Conservation (phyloP, 2,329 filamentous ascomycete species). For the Ramularia endophylla region DNA sequence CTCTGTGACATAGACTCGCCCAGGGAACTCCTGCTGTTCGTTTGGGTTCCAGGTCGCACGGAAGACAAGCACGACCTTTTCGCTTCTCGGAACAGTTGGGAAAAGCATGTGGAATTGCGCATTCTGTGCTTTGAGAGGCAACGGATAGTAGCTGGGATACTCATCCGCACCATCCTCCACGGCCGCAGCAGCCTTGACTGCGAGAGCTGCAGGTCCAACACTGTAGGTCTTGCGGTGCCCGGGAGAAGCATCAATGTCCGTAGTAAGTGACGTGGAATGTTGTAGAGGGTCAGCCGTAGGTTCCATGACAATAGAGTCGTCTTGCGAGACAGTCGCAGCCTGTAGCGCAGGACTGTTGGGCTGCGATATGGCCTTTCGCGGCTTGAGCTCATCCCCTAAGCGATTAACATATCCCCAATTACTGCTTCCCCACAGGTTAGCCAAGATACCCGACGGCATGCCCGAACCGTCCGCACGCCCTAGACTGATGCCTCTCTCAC, state of each 20-base stretch:
- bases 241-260: constrained; percentile 7
- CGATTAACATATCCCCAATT: constrained; percentile 69
- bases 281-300: constrained; percentile 16
- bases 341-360: constrained; percentile 12
- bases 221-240: constrained; percentile 29
- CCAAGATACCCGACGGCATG: constrained; percentile 79
- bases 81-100: constrained; percentile 67
- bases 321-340: constrained; percentile 19
- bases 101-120: constrained; percentile 92
- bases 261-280: constrained; percentile 4
- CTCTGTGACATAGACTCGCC: constrained; percentile 81
- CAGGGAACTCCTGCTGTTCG: constrained; percentile 70
- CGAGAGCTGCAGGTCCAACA: constrained; percentile 11
- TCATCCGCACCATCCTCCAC: constrained; percentile 39
- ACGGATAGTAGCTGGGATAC: constrained; percentile 72
- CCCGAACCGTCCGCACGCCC: constrained; percentile 57
- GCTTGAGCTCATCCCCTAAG: constrained; percentile 48
- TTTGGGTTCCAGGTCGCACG: constrained; percentile 81
- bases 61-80: constrained; percentile 87
- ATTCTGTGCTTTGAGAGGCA: constrained; percentile 68
- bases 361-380: constrained; percentile 16
- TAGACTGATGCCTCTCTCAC: constrained; percentile 63
- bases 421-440: constrained; percentile 88
- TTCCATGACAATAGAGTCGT: constrained; percentile 30
- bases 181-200: constrained; percentile 11